These are phyloP conservation scores for Erodium trifolium DNA, from an alignment of 441 rosid species.

Conservation along the genomic window DNA sequence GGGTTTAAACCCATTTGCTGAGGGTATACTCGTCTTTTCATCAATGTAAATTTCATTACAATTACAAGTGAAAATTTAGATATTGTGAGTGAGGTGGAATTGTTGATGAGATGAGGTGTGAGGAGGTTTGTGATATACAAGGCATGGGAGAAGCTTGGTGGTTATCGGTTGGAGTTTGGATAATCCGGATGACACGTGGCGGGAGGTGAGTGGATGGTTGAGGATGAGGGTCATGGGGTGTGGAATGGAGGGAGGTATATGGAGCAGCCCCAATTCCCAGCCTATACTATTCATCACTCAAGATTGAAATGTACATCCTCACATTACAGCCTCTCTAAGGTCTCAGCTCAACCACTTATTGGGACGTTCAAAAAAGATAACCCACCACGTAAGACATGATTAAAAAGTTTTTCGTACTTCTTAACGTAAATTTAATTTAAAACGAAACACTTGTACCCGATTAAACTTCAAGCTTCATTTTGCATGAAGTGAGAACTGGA, in stretches of 20 bases:
- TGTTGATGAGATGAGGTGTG: conserved; percentile 3
- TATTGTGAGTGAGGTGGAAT: not conserved
- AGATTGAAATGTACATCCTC: not conserved
- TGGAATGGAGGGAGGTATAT: not conserved
- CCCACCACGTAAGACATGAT: no score
- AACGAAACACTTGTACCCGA: no score
- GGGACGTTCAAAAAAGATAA: no score
- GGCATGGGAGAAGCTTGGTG: conserved; percentile 44
- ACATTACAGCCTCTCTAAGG: not conserved
- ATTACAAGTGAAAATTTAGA: not conserved
- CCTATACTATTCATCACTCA: not conserved
- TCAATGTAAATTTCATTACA: not conserved
- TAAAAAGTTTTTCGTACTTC: no score
- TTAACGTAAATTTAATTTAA: no score
- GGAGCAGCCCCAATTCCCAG: not conserved
- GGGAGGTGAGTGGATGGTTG: conserved; percentile 23
- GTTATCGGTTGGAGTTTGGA: conserved; percentile 34
- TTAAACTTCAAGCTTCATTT: no score
- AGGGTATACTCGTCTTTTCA: not conserved
- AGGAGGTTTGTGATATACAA: no score
- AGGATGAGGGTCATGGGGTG: conserved; percentile 44
- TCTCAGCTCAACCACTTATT: not conserved
- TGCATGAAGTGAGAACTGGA: no score
- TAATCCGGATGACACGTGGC: conserved; percentile 50
- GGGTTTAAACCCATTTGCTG: not conserved